These are phyloP conservation scores for Fusarium sp. DNA, from an alignment of 2,329 filamentous ascomycete genomes.

Conservation along the genomic window DNA sequence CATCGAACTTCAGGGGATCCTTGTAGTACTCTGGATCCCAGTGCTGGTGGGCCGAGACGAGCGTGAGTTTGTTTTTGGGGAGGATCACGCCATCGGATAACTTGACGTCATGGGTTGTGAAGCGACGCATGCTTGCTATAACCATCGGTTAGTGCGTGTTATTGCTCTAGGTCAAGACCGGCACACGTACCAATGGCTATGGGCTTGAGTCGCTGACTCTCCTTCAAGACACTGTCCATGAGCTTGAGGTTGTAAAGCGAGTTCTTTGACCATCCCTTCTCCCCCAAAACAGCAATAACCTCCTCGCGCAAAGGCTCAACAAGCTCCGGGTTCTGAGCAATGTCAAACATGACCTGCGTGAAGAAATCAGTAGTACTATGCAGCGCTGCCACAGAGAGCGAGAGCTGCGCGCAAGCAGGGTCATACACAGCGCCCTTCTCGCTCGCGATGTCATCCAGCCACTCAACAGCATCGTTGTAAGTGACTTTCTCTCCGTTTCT, in stretches of 20 bases:
- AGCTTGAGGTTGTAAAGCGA: not conserved
- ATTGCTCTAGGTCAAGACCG: accelerated
- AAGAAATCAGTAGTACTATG: not conserved
- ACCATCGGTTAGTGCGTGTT: not conserved
- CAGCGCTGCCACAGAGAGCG: not conserved
- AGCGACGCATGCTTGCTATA: not conserved
- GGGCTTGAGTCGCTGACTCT: not conserved
- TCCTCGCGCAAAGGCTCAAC: not conserved
- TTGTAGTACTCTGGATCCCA: not conserved
- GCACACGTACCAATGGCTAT: not conserved
- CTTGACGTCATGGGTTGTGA: not conserved
- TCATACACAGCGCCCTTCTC: accelerated
- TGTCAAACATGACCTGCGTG: not conserved
- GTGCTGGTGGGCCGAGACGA: not conserved
- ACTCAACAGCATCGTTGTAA: not conserved
- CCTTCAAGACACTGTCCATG: not conserved
- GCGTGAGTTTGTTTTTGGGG: not conserved
- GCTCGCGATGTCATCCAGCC: not conserved
- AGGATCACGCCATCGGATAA: not conserved
- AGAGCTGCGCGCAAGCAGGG: not conserved
- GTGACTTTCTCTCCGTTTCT: not conserved
- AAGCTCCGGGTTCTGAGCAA: not conserved
- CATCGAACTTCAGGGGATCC: not conserved
- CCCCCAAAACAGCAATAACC: not conserved
- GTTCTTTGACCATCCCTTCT: not conserved